Evolutionary conservation across 1,284 basidiomycete species (phyloP).

Genomic region (Papiliotrema laurentii): DNA sequence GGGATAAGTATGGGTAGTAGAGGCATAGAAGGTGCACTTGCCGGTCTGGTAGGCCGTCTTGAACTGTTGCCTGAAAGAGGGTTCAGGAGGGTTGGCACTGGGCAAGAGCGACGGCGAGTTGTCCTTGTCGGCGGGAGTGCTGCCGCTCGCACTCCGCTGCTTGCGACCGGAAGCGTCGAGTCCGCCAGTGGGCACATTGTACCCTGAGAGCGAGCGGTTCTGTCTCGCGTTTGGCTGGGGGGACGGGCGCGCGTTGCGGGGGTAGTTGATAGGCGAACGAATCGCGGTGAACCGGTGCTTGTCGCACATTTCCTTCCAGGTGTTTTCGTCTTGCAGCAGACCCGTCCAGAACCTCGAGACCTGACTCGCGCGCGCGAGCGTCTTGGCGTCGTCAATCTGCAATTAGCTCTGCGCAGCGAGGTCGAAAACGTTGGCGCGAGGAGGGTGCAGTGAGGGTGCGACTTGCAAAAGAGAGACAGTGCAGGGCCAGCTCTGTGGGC

Average conservation of each 20-base stretch:
- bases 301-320: conserved; percentile 79
- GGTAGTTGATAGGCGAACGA: conserved; percentile 6
- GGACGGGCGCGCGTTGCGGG: neutral
- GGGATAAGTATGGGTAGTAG: neutral
- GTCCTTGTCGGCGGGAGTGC: no score
- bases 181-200: no score
- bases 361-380: conserved; percentile 65
- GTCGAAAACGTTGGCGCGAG: no score
- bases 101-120: no score
- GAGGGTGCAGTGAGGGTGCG: neutral
- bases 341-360: conserved; percentile 75
- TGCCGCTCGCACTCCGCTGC: no score
- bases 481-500: conserved; percentile 76
- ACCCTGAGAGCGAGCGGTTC: no score
- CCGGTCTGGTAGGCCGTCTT: conserved; percentile 70
- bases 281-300: conserved; percentile 53
- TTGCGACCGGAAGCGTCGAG: no score
- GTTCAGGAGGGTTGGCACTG: neutral
- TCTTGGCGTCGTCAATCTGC: conserved; percentile 67
- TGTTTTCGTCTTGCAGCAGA: conserved; percentile 73
- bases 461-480: conserved; percentile 66
- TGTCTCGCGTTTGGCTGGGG: neutral
- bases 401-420: neutral
- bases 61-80: conserved; percentile 56
- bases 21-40: conserved; percentile 44